phyloP scores from a whole-genome alignment of 768 basidiomycete species.

The Boletus subparvulus region DNA sequence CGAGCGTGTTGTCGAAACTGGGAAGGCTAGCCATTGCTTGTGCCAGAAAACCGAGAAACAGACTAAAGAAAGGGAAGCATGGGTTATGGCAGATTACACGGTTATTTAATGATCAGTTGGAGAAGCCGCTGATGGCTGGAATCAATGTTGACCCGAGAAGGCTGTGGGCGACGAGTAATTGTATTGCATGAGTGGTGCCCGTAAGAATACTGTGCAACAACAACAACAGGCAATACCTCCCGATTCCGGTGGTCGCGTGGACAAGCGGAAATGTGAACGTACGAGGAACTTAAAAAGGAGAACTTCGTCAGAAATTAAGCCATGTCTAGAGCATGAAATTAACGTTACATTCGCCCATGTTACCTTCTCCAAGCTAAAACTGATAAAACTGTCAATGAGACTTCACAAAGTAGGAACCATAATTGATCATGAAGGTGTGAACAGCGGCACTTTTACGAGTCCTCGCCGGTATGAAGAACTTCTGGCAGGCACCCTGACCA shows the following conservation, averaged over 20 bases:
- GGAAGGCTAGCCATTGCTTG: conserved; percentile 17
- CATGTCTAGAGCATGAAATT: background rate
- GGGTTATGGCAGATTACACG: background rate
- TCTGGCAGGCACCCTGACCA: background rate
- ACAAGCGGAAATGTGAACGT: background rate
- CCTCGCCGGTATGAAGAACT: background rate
- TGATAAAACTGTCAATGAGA: conserved; percentile 1
- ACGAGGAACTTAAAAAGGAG: background rate
- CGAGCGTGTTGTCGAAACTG: conserved; percentile 50
- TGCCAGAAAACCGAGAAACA: background rate
- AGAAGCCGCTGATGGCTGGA: background rate
- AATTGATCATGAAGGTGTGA: background rate
- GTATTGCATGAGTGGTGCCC: background rate
- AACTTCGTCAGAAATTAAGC: conserved; percentile 6
- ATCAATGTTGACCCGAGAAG: conserved; percentile 6
- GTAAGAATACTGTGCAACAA: background rate
- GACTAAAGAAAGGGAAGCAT: background rate
- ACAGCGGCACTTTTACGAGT: background rate
- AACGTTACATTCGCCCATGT: conserved; percentile 1
- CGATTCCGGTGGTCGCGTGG: background rate
- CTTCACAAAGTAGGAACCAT: background rate
- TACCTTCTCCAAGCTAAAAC: conserved; percentile 2
- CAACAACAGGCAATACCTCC: background rate
- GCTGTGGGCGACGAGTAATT: conserved; percentile 1
- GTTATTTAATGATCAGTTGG: conserved; percentile 6